These are phyloP conservation scores for Rauvolfia tetraphylla DNA, from an alignment of 257 asterid species.

Conservation along the genomic window DNA sequence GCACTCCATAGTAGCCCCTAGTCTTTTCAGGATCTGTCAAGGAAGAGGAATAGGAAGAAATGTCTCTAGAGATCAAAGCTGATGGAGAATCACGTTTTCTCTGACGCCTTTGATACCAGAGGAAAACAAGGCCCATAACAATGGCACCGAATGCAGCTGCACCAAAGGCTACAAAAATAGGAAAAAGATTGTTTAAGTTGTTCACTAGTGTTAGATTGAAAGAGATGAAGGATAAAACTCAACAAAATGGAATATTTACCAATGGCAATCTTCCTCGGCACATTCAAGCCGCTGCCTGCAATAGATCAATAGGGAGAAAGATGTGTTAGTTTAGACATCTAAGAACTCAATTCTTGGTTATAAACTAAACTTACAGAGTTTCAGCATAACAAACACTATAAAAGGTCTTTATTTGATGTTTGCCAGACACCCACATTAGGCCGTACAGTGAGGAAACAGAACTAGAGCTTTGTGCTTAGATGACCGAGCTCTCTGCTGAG, in stretches of 20 bases:
- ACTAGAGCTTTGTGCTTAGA: neutral
- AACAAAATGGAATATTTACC: conserved; percentile 26
- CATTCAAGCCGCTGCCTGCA: conserved; percentile 27
- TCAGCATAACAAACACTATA: neutral
- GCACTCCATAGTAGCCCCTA: conserved; percentile 51
- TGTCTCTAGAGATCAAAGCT: conserved; percentile 29
- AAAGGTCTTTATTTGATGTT: neutral
- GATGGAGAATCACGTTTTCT: conserved; percentile 16
- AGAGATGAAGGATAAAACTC: neutral
- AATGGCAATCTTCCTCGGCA: conserved; percentile 40
- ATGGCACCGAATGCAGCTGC: conserved; percentile 37
- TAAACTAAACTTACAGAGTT: neutral
- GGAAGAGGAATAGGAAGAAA: conserved; percentile 49
- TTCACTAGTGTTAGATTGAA: neutral
- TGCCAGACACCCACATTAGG: neutral
- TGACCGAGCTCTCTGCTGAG: no score
- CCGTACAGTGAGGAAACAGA: neutral
- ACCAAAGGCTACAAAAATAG: conserved; percentile 31
- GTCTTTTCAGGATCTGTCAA: conserved; percentile 32
- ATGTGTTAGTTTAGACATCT: conserved; percentile 1
- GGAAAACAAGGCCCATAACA: conserved; percentile 26
- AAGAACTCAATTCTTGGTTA: neutral
- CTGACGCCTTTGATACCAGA: conserved; percentile 24
- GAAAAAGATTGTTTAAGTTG: neutral
- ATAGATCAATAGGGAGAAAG: neutral